A percentile compares a stretch with the other conserved stretches of the same genome.
phyloP scores from a whole-genome alignment of 768 basidiomycete genomes.

The Tylopilus subfusipes region DNA sequence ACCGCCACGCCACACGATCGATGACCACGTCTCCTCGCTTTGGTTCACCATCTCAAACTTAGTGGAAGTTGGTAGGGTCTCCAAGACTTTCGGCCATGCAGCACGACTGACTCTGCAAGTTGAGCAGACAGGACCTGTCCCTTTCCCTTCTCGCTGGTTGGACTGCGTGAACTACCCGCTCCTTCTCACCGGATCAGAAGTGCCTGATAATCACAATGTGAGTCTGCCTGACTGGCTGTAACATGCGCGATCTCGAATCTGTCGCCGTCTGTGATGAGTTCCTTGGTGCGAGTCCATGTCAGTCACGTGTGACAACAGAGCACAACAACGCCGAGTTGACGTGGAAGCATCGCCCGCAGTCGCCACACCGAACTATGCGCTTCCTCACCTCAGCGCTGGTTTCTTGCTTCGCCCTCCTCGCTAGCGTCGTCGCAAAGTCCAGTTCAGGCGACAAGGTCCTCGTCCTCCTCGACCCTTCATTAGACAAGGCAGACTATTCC shows the following conservation, averaged over 20 bases:
- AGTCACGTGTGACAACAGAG: constrained; percentile 25
- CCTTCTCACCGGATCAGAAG: no score
- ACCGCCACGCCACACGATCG: no score
- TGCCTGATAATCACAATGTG: no score
- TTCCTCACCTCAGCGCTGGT: constrained; percentile 25
- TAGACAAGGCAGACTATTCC: constrained; percentile 68
- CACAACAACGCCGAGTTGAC: constrained; percentile 18
- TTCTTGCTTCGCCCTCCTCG: constrained; percentile 28
- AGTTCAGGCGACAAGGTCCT: constrained; percentile 81
- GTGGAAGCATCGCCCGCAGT: constrained; percentile 12
- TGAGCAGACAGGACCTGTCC: no score
- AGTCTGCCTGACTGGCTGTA: neutral
- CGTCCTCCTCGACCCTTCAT: constrained; percentile 72
- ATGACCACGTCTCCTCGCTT: neutral
- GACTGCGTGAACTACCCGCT: no score
- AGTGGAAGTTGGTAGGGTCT: no score
- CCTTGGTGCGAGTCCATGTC: no score
- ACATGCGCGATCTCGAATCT: neutral
- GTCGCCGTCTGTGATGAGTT: neutral
- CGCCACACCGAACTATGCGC: constrained; percentile 24
- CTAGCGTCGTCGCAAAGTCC: constrained; percentile 50
- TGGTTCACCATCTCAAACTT: neutral
- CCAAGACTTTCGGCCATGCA: no score
- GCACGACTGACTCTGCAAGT: no score
- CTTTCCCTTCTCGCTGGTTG: no score